These are phyloP conservation scores for Rhazya stricta DNA, from an alignment of 257 asterid species.

Conservation along the genomic window DNA sequence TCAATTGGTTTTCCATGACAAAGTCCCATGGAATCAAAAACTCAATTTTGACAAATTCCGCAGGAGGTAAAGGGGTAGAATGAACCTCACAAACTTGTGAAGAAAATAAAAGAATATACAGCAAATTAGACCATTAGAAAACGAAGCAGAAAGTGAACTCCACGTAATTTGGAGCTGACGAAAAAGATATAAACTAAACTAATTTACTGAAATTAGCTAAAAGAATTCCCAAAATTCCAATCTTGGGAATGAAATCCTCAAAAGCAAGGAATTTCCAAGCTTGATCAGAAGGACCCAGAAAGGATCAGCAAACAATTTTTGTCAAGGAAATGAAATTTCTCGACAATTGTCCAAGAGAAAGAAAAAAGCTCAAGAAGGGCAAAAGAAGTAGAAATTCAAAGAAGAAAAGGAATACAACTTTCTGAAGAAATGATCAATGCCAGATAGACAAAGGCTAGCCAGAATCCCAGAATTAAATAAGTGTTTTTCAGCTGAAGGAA, in stretches of 20 bases:
- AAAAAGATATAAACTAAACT: not conserved
- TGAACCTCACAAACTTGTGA: not conserved
- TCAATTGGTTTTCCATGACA: constrained; percentile 89
- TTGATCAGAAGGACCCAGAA: constrained; percentile 41
- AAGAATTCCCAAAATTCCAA: constrained; percentile 7
- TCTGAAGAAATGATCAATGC: constrained; percentile 42
- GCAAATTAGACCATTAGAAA: constrained; percentile 24
- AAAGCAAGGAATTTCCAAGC: constrained; percentile 28
- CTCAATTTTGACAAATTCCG: constrained; percentile 22
- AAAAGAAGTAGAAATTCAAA: constrained; percentile 19
- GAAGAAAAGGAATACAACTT: constrained; percentile 34
- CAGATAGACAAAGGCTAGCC: constrained; percentile 29
- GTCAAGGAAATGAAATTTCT: constrained; percentile 22
- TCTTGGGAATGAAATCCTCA: constrained; percentile 19
- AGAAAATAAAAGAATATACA: constrained; percentile 3
- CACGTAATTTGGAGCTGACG: constrained; percentile 8
- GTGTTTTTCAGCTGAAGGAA: constrained; percentile 35
- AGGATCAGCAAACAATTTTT: constrained; percentile 16
- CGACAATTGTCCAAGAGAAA: constrained; percentile 15
- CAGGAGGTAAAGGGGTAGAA: constrained; percentile 14
- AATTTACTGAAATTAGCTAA: not conserved
- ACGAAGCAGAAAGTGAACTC: not conserved
- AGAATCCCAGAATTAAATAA: constrained; percentile 32
- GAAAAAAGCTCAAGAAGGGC: constrained; percentile 22
- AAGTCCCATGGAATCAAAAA: constrained; percentile 76